Evolutionary conservation across 2,329 filamentous ascomycete species (phyloP).

Genomic region (Geoglossum cookeanum): DNA sequence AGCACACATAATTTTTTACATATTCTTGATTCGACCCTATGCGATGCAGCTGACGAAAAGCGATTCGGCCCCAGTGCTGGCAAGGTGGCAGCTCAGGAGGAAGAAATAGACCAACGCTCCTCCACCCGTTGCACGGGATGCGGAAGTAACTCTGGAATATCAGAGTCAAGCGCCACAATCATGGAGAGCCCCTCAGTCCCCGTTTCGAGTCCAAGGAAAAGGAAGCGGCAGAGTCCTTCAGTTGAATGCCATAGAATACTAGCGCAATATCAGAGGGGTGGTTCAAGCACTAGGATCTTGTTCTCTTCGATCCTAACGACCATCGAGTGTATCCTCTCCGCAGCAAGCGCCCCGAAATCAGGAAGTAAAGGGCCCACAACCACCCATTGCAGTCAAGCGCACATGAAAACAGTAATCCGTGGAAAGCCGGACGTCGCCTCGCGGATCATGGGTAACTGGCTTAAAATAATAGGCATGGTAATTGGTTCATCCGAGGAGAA

Average conservation of each 20-base stretch:
- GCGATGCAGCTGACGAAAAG: slow-evolving; percentile 8
- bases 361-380: neutral
- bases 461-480: neutral
- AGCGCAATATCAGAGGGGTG: neutral
- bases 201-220: slow-evolving; percentile 6
- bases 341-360: neutral
- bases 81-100: neutral
- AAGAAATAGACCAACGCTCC: slow-evolving; percentile 7
- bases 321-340: neutral
- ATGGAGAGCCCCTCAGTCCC: slow-evolving; percentile 3
- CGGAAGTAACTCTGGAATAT: neutral
- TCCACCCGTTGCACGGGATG: slow-evolving; percentile 17
- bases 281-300: neutral
- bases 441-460: neutral
- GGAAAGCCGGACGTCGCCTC: neutral
- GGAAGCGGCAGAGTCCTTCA: slow-evolving; percentile 7
- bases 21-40: slow-evolving; percentile 44
- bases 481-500: neutral
- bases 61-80: slow-evolving; percentile 12
- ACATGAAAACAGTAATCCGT: slow-evolving; percentile 4
- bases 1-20: slow-evolving; percentile 48
- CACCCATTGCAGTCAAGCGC: neutral
- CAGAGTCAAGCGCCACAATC: slow-evolving; percentile 2
- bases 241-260: neutral
- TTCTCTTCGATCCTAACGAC: neutral